phyloP scores from a whole-genome alignment of 2,329 filamentous ascomycete species.

The Cladophialophora carrionii region DNA sequence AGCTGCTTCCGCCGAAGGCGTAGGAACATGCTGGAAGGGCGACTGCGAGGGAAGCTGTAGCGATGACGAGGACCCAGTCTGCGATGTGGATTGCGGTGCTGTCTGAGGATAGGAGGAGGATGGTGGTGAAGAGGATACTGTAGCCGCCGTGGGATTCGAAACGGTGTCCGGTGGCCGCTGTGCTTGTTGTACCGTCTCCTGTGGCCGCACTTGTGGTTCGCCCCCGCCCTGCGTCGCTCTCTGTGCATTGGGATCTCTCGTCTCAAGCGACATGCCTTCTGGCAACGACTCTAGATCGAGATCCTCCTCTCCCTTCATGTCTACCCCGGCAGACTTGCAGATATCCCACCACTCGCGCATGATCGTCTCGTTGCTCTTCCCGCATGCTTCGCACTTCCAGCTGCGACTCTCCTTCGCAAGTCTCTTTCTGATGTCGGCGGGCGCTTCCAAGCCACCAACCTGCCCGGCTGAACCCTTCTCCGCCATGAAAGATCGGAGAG shows the following conservation, averaged over 20 bases:
- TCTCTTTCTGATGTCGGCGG: slow-evolving; percentile 65
- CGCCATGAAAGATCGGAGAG: slow-evolving; percentile 89
- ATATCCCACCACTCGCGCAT: slow-evolving; percentile 69
- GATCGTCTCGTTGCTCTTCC: slow-evolving; percentile 71
- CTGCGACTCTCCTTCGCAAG: slow-evolving; percentile 68
- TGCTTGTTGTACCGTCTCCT: not conserved
- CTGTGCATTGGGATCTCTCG: slow-evolving; percentile 60
- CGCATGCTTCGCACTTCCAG: slow-evolving; percentile 74
- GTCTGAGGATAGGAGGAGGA: not conserved
- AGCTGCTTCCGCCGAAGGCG: slow-evolving; percentile 31
- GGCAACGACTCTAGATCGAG: slow-evolving; percentile 53
- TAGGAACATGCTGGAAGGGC: slow-evolving; percentile 24
- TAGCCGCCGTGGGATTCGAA: not conserved
- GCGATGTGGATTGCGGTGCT: not conserved
- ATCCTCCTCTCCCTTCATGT: slow-evolving; percentile 45
- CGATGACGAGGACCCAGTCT: not conserved
- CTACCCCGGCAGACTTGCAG: slow-evolving; percentile 51
- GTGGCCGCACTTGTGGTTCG: not conserved
- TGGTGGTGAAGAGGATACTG: not conserved
- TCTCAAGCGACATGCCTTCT: slow-evolving; percentile 66
- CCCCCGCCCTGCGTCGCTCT: slow-evolving; percentile 5
- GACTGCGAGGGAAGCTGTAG: slow-evolving; percentile 40
- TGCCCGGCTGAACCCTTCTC: slow-evolving; percentile 78
- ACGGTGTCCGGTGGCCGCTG: not conserved
- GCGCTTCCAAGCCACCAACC: slow-evolving; percentile 83